A percentile compares a stretch with the other conserved stretches of the same genome.
phyloP scores from a whole-genome alignment of 768 basidiomycete species.

The Termitomyces sp. region DNA sequence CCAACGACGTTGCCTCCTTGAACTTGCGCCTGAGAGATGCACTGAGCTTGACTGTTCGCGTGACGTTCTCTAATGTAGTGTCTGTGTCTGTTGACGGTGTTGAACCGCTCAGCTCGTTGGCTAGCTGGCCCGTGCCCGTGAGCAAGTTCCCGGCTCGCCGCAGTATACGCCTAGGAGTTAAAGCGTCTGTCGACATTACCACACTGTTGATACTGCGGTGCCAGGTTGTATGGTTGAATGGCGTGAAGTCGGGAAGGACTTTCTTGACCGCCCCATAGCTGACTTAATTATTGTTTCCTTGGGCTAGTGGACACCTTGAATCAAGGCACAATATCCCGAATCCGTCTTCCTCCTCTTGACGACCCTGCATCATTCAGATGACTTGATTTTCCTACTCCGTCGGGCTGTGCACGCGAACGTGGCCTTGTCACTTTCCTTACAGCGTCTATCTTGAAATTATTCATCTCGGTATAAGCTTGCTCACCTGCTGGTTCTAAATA shows the following conservation, averaged over 20 bases:
- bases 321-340: slow-evolving; percentile 4
- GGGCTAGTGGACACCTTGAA: neutral
- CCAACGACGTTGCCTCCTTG: slow-evolving; percentile 24
- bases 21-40: slow-evolving; percentile 32
- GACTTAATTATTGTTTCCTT: neutral
- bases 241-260: neutral
- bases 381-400: slow-evolving; percentile 1
- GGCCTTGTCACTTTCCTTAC: neutral
- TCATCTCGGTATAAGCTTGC: neutral
- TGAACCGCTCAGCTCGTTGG: slow-evolving; percentile 17
- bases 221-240: neutral
- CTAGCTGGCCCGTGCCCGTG: slow-evolving; percentile 23
- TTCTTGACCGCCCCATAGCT: neutral
- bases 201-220: neutral
- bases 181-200: neutral
- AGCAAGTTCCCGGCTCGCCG: slow-evolving; percentile 33
- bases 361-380: slow-evolving; percentile 6
- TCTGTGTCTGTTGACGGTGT: slow-evolving; percentile 4
- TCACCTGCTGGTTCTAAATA: neutral
- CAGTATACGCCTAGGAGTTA: slow-evolving; percentile 19
- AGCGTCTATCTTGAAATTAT: neutral
- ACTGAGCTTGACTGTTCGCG: slow-evolving; percentile 14
- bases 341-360: neutral
- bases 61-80: neutral
- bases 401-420: slow-evolving; percentile 3